phyloP scores from a whole-genome alignment of 2,329 filamentous ascomycete species.

The Cladophialophora psammophila region DNA sequence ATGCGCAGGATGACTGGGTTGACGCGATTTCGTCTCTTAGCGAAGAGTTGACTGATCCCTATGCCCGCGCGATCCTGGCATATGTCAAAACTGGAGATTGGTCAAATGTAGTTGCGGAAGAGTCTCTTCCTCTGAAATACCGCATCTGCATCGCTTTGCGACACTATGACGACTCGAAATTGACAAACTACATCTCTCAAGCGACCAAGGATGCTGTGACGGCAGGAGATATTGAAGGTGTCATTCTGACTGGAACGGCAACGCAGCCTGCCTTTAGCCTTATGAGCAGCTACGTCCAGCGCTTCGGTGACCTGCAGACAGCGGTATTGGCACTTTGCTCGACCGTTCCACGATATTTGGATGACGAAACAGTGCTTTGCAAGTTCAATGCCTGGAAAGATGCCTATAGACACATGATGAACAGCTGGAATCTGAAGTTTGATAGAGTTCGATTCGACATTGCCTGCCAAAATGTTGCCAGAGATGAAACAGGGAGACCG shows the following conservation, averaged over 20 bases:
- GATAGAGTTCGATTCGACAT: slow-evolving; percentile 67
- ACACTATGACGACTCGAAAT: slow-evolving; percentile 55
- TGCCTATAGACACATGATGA: slow-evolving; percentile 67
- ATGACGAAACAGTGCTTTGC: slow-evolving; percentile 58
- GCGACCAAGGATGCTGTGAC: slow-evolving; percentile 59
- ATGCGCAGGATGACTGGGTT: slow-evolving; percentile 64
- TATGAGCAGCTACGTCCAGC: slow-evolving; percentile 66
- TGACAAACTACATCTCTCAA: slow-evolving; percentile 62
- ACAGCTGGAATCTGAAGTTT: slow-evolving; percentile 67
- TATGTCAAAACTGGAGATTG: slow-evolving; percentile 68
- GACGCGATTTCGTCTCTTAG: slow-evolving; percentile 69
- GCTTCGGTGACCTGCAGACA: slow-evolving; percentile 68
- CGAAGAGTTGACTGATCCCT: slow-evolving; percentile 67
- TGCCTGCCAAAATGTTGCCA: slow-evolving; percentile 61
- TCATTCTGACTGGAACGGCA: slow-evolving; percentile 67
- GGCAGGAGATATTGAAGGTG: slow-evolving; percentile 66
- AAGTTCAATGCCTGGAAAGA: slow-evolving; percentile 68
- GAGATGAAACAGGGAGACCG: slow-evolving; percentile 56
- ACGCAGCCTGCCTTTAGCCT: slow-evolving; percentile 63
- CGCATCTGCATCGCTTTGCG: slow-evolving; percentile 68
- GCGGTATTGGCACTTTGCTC: slow-evolving; percentile 62
- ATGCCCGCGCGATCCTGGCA: slow-evolving; percentile 66
- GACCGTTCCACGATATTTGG: slow-evolving; percentile 65
- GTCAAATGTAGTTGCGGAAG: slow-evolving; percentile 64
- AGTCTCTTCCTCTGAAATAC: slow-evolving; percentile 65